Evolutionary conservation across 2,329 filamentous ascomycete genomes (phyloP), one percentile per base, ranked within the genome.

Genomic region (Arthrobotrys pseudoclavata): DNA sequence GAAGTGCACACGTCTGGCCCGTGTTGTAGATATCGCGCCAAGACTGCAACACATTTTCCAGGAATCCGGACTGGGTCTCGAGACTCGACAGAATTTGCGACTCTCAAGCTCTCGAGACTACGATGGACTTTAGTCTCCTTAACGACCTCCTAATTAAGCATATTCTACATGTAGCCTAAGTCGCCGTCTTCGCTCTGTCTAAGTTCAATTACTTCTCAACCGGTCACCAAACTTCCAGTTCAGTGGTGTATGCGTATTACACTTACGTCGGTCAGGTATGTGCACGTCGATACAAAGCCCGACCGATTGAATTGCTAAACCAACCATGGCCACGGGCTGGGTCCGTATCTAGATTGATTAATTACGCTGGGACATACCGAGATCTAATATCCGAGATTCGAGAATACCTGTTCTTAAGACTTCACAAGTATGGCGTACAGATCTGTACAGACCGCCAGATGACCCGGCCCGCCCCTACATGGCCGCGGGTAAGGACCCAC

Each of bases 401-500:
- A 55, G 26, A 55, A 34, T 12, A 55, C 24, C 12, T 13, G n/a
- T 34, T 7, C 29, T 37, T 4, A n/a, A 10, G 52, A 22, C 52
- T 57, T 22, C 52, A 57, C 37, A 37, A 57, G 52, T 10, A 20
- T 22, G 52, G 52, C 13, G 52, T 34, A 37, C 52, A 57, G 26
- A 22, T 34, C 52, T 10, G 15, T 37, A 20, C n/a, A 20, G 42
- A 45, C 42, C 20, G 42, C 52, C 52, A 57, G 29, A 57, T 57
- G 52, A 57, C 52, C 52, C 52, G 52, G n/a, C 52, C 52, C 29
- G n/a, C 52, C 52, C n/a, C 40, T 29, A 57, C 52, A 57, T 57
- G 52, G 52, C 31, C 31, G 29, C 52, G 52, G 52, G 40, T 57
- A 57, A 57, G 31, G 42, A 57, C 52, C 52, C 52, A 57, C 52